Evolutionary conservation across 2,329 filamentous ascomycete genomes (phyloP).

Genomic region (Ceratocystis colombiana): DNA sequence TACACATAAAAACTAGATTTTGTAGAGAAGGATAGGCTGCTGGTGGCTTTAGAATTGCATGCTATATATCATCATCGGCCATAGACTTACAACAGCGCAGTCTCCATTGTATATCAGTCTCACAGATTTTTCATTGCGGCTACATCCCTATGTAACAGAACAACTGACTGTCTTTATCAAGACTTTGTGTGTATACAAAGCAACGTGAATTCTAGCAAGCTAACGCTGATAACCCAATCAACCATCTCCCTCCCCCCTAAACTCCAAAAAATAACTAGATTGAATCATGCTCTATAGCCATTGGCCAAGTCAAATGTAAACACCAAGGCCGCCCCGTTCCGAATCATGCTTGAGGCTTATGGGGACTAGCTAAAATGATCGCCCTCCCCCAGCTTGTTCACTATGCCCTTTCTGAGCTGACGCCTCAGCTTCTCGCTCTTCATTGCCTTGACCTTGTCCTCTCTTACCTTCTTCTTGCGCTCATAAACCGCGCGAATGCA

Average conservation of each 20-base stretch:
- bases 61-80: not conserved
- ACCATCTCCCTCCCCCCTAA: not conserved
- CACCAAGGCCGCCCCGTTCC: not conserved
- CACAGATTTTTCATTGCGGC: no score
- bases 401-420: constrained; percentile 41
- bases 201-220: not conserved
- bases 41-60: not conserved
- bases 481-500: constrained; percentile 86
- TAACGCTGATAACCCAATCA: not conserved
- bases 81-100: not conserved
- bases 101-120: no score
- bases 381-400: constrained; percentile 46
- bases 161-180: no score
- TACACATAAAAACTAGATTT: not conserved
- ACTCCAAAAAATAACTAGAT: constrained; percentile 4
- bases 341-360: not conserved
- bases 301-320: not conserved
- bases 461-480: constrained; percentile 64
- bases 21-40: constrained; percentile 12
- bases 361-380: constrained; percentile 51
- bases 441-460: constrained; percentile 41
- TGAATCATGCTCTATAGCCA: not conserved
- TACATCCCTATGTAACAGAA: no score
- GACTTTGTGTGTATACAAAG: not conserved
- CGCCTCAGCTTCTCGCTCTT: constrained; percentile 38